These are phyloP conservation scores for Phyllosticta citribraziliensis DNA, from an alignment of 2,329 filamentous ascomycete species.

Conservation along the genomic window DNA sequence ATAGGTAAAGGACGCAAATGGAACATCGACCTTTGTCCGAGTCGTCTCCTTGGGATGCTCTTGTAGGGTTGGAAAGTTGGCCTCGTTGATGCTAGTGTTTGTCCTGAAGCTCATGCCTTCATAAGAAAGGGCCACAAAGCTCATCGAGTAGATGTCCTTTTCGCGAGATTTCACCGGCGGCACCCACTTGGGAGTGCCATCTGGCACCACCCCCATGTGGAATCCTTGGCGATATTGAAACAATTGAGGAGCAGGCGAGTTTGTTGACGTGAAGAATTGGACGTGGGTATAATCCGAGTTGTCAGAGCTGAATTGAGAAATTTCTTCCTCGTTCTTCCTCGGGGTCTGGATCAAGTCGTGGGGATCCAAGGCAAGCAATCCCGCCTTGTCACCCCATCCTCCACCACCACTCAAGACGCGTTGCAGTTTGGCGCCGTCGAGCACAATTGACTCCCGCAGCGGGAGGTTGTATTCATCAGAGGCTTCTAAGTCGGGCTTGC, in stretches of 20 bases:
- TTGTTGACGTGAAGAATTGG: not conserved
- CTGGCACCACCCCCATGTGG: not conserved
- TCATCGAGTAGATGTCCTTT: not conserved
- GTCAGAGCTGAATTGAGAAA: not conserved
- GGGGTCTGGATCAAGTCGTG: conserved; percentile 14
- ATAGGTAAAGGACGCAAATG: not conserved
- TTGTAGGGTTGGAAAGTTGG: not conserved
- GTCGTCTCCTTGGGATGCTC: not conserved
- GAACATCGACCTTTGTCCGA: not conserved
- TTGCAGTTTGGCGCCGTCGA: conserved; percentile 28
- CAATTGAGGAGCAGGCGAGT: not conserved
- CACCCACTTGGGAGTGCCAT: not conserved
- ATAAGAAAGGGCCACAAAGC: not conserved
- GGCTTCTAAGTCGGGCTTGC: too few species aligned
- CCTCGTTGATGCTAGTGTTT: not conserved
- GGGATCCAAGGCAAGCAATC: conserved; percentile 69
- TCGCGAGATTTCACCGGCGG: too few species aligned
- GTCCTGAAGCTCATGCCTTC: not conserved
- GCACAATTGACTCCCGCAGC: not conserved
- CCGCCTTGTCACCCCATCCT: conserved; percentile 74
- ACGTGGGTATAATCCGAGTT: not conserved
- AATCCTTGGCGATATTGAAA: not conserved
- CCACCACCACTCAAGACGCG: conserved; percentile 65
- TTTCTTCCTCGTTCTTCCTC: not conserved
- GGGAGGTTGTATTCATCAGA: not conserved